A percentile compares a stretch with the other conserved stretches of the same genome.
Evolutionary conservation across 306 rosid species (phyloP).

Genomic region (Styphnolobium japonicum): DNA sequence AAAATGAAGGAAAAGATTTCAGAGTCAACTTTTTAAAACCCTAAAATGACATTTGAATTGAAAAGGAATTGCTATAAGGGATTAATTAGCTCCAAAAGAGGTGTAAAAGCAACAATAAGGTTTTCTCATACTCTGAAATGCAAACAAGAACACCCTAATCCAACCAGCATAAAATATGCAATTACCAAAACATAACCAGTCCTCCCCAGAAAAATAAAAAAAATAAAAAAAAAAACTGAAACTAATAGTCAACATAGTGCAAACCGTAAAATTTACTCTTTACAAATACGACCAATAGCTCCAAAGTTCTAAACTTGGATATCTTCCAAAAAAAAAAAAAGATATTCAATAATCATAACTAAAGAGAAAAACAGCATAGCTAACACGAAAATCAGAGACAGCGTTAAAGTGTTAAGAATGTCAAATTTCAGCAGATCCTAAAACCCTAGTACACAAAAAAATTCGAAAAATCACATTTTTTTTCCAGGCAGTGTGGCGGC

Average conservation of each 20-base stretch:
- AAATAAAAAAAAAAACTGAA: too few species aligned
- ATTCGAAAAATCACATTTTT: too few species aligned
- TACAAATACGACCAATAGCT: background rate
- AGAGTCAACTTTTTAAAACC: background rate
- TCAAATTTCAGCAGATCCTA: constrained; percentile 1
- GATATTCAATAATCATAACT: background rate
- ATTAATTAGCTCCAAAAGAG: background rate
- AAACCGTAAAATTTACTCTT: background rate
- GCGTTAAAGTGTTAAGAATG: background rate
- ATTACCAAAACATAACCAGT: too few species aligned
- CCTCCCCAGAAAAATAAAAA: too few species aligned
- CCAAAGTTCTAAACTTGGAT: background rate
- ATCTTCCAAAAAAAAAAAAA: background rate
- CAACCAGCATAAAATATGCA: too few species aligned
- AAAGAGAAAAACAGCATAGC: background rate
- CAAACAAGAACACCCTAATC: too few species aligned
- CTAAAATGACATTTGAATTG: background rate
- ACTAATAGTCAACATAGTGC: background rate
- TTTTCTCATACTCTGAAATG: too few species aligned
- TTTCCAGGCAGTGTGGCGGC: background rate
- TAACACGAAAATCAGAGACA: background rate
- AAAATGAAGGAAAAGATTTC: background rate
- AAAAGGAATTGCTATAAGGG: background rate
- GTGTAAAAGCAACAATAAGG: background rate
- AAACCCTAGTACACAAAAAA: constrained; percentile 54